A percentile compares a stretch with the other conserved stretches of the same genome.
These are phyloP conservation scores for Calonectria naviculata DNA, from an alignment of 2,329 filamentous ascomycete species.

Conservation along the genomic window DNA sequence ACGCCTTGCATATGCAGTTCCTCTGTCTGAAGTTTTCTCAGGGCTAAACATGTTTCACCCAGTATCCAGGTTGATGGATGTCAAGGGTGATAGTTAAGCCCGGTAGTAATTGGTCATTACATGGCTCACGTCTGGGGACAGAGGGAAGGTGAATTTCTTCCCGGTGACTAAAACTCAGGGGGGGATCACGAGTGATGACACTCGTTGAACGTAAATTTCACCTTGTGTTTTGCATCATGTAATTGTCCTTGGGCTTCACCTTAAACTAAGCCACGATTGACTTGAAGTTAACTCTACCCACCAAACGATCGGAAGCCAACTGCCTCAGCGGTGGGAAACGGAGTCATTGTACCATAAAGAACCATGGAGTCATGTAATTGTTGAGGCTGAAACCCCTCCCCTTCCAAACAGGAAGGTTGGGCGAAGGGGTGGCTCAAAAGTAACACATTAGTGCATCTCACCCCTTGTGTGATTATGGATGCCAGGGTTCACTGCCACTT, in stretches of 20 bases:
- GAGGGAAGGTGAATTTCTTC: too few species aligned
- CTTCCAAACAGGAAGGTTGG: neutral
- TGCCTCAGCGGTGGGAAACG: neutral
- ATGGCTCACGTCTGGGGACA: too few species aligned
- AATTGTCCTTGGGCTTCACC: neutral
- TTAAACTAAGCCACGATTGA: neutral
- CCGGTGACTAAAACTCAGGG: neutral
- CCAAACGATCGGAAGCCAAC: neutral
- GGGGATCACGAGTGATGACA: neutral
- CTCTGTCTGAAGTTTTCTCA: too few species aligned
- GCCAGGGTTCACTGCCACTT: neutral
- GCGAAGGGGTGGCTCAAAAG: neutral
- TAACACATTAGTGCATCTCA: neutral
- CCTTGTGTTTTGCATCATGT: neutral
- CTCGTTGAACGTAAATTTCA: neutral
- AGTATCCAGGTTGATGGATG: neutral
- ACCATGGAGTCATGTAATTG: neutral
- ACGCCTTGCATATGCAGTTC: too few species aligned
- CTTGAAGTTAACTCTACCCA: neutral
- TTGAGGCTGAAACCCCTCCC: neutral
- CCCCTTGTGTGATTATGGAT: neutral
- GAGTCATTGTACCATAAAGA: neutral
- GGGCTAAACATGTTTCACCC: neutral
- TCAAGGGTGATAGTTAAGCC: too few species aligned
- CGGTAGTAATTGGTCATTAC: too few species aligned